Evolutionary conservation across 169 alveolate species (phyloP).

Genomic region (Plasmodium berghei): DNA sequence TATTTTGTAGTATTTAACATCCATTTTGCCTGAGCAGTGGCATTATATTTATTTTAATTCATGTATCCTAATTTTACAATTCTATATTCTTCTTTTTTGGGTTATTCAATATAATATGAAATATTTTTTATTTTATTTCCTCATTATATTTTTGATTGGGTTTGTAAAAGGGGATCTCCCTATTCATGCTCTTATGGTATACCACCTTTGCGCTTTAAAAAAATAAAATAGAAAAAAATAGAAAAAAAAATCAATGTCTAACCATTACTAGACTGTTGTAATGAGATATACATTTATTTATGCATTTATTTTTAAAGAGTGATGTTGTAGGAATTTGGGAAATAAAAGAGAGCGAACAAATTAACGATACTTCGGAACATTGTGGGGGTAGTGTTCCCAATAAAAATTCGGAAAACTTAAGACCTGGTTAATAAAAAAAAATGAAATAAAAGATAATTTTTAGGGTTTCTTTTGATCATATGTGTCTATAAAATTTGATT

Average conservation of each 20-base stretch:
- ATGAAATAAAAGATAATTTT: neutral
- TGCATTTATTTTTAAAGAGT: constrained; percentile 5
- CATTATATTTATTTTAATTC: neutral
- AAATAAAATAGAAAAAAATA: neutral
- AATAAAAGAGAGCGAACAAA: constrained; percentile 10
- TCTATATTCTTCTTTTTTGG: neutral
- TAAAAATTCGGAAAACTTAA: constrained; percentile 29
- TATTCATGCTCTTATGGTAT: constrained; percentile 74
- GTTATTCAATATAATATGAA: constrained; percentile 10
- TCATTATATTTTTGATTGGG: constrained; percentile 7
- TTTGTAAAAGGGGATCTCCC: constrained; percentile 39
- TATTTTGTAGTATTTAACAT: no score
- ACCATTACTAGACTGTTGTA: neutral
- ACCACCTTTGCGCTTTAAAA: neutral
- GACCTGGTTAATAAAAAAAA: constrained; percentile 15
- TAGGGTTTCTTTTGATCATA: neutral
- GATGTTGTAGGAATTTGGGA: constrained; percentile 61
- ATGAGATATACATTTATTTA: neutral
- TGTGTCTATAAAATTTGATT: no score
- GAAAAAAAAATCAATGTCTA: neutral
- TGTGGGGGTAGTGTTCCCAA: constrained; percentile 67
- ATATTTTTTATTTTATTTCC: neutral
- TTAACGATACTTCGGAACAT: constrained; percentile 9
- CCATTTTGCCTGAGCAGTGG: no score
- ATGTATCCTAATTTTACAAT: no score